Percentiles rank a stretch among this genome's conserved stretches.
These are phyloP conservation scores for Neurospora pannonica DNA, from an alignment of 495 filamentous ascomycete species.

Conservation along the genomic window DNA sequence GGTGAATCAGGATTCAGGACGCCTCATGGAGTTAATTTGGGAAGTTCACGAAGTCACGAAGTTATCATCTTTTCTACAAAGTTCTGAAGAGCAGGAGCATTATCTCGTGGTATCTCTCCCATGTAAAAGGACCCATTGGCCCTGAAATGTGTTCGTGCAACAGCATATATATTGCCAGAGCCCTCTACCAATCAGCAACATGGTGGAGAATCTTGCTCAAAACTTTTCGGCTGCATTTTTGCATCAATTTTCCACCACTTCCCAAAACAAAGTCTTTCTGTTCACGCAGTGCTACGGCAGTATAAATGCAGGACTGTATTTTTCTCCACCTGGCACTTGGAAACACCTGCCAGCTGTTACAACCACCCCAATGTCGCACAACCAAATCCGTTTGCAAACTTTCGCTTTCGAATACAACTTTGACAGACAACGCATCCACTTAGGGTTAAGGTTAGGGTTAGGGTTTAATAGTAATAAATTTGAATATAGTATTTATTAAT, in stretches of 20 bases:
- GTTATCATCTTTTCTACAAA: background rate
- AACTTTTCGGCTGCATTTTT: background rate
- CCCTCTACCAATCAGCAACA: background rate
- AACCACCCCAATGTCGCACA: too few relatives aligned
- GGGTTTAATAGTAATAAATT: too few relatives aligned
- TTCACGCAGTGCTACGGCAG: background rate
- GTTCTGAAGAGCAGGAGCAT: background rate
- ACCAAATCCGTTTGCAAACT: too few relatives aligned
- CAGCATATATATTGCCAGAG: background rate
- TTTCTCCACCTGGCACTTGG: too few relatives aligned
- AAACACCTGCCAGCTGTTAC: too few relatives aligned
- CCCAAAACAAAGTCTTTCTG: background rate
- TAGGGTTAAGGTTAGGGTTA: too few relatives aligned
- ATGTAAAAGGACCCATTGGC: background rate
- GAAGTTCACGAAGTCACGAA: background rate
- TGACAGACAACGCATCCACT: too few relatives aligned
- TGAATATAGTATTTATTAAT: too few relatives aligned
- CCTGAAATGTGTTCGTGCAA: background rate
- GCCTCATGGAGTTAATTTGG: background rate
- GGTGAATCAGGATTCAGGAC: background rate
- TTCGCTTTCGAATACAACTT: too few relatives aligned
- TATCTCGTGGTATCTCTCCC: background rate
- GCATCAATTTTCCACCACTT: background rate
- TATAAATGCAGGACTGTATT: too few relatives aligned
- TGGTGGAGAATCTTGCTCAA: background rate